These are phyloP conservation scores for Ophiostoma tasmaniense DNA, from an alignment of 2,329 filamentous ascomycete species.

Conservation along the genomic window DNA sequence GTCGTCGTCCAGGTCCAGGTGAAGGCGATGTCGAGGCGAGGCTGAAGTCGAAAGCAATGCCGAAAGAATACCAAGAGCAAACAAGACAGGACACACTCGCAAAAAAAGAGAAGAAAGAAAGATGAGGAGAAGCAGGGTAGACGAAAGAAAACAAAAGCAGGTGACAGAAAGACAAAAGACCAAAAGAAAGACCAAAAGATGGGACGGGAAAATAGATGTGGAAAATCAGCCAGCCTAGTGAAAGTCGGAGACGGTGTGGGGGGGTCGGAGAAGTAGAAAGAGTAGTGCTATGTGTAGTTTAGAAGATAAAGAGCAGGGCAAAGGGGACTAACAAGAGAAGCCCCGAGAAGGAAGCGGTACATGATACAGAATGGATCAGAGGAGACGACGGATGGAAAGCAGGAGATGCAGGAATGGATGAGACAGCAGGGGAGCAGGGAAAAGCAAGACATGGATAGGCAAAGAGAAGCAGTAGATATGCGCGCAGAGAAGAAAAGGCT, in stretches of 20 bases:
- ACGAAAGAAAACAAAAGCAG: neutral
- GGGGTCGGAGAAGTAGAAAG: neutral
- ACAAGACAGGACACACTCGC: neutral
- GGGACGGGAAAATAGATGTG: neutral
- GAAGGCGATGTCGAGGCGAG: neutral
- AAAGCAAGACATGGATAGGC: conserved; percentile 16
- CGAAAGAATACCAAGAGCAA: neutral
- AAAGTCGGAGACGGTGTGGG: neutral
- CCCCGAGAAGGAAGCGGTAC: neutral
- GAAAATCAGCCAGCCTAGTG: neutral
- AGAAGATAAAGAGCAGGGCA: conserved; percentile 5
- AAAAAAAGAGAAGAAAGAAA: neutral
- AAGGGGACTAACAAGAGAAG: neutral
- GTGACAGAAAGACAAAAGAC: neutral
- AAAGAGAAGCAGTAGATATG: neutral
- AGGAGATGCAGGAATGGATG: neutral
- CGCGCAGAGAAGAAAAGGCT: neutral
- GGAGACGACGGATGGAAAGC: neutral
- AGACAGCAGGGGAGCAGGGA: conserved; percentile 4
- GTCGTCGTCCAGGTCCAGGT: neutral
- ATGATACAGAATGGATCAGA: neutral
- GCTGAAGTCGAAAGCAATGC: neutral
- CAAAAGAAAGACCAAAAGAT: neutral
- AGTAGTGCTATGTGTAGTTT: neutral
- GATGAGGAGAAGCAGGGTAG: neutral